These are phyloP conservation scores for Fonsecaea monophora DNA, from an alignment of 2,329 filamentous ascomycete species.

Conservation along the genomic window DNA sequence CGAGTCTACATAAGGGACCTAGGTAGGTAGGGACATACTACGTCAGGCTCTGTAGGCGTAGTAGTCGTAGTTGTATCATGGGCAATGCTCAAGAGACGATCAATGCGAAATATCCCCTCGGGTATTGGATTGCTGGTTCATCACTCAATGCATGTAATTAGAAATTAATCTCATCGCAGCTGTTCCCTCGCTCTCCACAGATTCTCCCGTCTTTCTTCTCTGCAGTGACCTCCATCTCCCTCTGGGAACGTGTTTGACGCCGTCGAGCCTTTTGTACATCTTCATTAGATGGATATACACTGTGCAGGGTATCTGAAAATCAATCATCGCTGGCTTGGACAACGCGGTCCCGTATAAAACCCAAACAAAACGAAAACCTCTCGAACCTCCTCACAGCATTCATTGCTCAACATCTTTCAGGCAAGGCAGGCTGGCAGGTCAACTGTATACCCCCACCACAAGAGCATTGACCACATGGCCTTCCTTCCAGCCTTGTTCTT, in stretches of 20 bases:
- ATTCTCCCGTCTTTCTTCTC: background rate
- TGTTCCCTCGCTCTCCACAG: background rate
- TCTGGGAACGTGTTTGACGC: background rate
- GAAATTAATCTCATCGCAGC: background rate
- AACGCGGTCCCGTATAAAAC: background rate
- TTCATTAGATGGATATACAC: slow-evolving; percentile 18
- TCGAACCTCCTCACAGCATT: background rate
- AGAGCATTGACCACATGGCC: slow-evolving; percentile 80
- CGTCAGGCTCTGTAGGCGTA: too few species aligned
- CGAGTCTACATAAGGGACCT: too few species aligned
- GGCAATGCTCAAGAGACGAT: background rate
- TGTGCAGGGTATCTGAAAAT: slow-evolving; percentile 21
- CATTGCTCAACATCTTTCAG: background rate
- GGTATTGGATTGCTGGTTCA: background rate
- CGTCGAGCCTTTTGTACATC: slow-evolving; percentile 24
- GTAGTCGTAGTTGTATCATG: background rate
- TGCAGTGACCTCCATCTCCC: background rate
- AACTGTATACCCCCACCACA: slow-evolving; percentile 50
- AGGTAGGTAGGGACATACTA: too few species aligned
- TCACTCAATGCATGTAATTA: background rate
- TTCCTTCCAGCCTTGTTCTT: slow-evolving; percentile 75
- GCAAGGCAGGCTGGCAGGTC: slow-evolving; percentile 9
- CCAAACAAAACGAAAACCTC: background rate
- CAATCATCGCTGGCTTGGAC: slow-evolving; percentile 16
- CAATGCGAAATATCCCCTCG: background rate